Base-by-base conservation (phyloP, 257 asterid species). In the Solanum clarkiae region DNA sequence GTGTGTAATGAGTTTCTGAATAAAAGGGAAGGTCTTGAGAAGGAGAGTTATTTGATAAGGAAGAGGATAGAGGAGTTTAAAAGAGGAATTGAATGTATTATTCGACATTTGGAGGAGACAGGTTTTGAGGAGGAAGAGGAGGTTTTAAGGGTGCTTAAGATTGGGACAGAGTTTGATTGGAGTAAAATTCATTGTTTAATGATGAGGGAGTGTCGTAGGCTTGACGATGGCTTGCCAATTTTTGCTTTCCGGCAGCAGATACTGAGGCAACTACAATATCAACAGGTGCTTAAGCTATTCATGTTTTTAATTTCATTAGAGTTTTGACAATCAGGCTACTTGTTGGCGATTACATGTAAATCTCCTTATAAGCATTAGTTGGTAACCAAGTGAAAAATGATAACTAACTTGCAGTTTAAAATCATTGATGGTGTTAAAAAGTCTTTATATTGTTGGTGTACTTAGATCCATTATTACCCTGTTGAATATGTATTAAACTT, bases 221-320 rank as follows among this genome's bases (percentile, higher is more conserved):
- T 96, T 80, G 97, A 92, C 49, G 95, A 91, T 87, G 98, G 99
- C 57, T 92, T 96, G 85, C 99, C 99, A 0, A 93, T 96, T 83
- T 96, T 89, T 42, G 91, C 95, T 80, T 90, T 70, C 85, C 87
- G 98, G 29, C 68, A 51, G 44, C 88, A 87, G 49, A 92, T 96
- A 87, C 71, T 93, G 77, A 86, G 80, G 47, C 92, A 89, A 84
- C 91, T 94, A 88, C 92, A 88, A 71, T 1, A 66, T 86, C 92
- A 93, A 57, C 97, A 96, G 98, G 98, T 90, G 66, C 32, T n/a
- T 65, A 82, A 42, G 45, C 26, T 59, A 11, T 60, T 82, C 16
- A 10, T 16, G 26, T 26, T 77, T 77, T 51, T 51, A 77, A 7
- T 47, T 7, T 47, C 57, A 7, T 71, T 42, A 18, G 55, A 5